Evolutionary conservation across 2,329 filamentous ascomycete species (phyloP).

Genomic region (Ophiostoma novo-ulmi): DNA sequence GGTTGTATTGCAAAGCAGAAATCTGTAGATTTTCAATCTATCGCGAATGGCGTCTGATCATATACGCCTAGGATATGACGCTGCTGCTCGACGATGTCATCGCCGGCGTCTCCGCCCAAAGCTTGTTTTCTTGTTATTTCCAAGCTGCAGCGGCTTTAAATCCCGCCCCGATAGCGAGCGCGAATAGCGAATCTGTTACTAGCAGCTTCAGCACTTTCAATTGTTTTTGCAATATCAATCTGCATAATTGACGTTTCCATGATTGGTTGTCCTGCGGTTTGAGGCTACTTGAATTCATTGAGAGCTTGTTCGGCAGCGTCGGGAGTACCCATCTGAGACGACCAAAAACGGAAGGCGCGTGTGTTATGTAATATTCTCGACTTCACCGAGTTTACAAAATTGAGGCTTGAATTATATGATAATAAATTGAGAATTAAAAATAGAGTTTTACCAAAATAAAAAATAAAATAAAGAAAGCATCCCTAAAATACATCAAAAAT

Average conservation of each 20-base stretch:
- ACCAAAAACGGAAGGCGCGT: background rate
- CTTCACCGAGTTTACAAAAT: too few relatives aligned
- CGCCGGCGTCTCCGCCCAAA: slow-evolving; percentile 7
- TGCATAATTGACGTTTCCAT: background rate
- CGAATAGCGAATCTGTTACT: background rate
- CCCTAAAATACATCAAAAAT: background rate
- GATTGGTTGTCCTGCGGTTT: background rate
- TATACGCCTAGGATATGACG: background rate
- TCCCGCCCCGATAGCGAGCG: background rate
- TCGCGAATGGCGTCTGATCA: background rate
- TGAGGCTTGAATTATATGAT: background rate
- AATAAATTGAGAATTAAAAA: background rate
- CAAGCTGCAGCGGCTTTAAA: background rate
- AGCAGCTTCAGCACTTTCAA: background rate
- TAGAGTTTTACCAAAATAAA: background rate
- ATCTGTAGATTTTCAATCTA: background rate
- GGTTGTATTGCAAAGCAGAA: too few relatives aligned
- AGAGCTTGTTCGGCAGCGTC: background rate
- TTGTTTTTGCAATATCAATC: background rate
- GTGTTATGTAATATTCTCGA: background rate
- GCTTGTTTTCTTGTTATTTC: background rate
- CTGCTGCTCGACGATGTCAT: slow-evolving; percentile 10
- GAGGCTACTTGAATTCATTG: background rate
- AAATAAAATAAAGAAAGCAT: background rate
- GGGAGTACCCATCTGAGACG: background rate